Percentiles rank a stretch among this genome's conserved stretches.
These are phyloP conservation scores for Erodium texanum DNA, from an alignment of 441 rosid species.

Conservation along the genomic window DNA sequence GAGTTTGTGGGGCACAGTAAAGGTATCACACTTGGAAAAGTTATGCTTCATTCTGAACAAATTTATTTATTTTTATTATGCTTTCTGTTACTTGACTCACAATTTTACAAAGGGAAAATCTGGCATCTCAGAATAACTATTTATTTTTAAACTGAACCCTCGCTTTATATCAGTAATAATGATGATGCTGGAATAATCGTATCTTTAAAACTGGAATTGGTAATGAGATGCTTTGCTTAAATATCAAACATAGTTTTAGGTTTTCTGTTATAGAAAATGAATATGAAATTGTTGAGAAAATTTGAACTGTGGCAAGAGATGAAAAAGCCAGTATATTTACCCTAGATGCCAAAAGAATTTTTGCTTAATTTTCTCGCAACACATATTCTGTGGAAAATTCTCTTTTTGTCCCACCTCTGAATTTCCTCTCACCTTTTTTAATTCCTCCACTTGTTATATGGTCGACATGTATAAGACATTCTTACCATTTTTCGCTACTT, in stretches of 20 bases:
- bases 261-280: neutral
- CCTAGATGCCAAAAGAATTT: neutral
- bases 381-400: neutral
- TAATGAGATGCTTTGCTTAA: neutral
- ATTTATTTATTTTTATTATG: neutral
- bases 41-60: neutral
- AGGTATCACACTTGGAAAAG: slow-evolving; percentile 38
- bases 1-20: slow-evolving; percentile 86
- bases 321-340: too few relatives aligned
- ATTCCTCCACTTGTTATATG: neutral
- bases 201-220: neutral
- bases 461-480: neutral
- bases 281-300: neutral
- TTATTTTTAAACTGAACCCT: neutral
- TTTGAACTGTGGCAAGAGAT: neutral
- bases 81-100: neutral
- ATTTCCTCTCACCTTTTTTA: slow-evolving; percentile 3
- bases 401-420: neutral
- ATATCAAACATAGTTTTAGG: neutral
- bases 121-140: neutral
- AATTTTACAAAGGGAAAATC: neutral
- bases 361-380: neutral
- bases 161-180: neutral
- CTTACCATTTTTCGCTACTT: slow-evolving; percentile 10
- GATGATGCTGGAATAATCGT: neutral